Conservation (phyloP, 306 rosid genomes). For the Vicia faba region DNA sequence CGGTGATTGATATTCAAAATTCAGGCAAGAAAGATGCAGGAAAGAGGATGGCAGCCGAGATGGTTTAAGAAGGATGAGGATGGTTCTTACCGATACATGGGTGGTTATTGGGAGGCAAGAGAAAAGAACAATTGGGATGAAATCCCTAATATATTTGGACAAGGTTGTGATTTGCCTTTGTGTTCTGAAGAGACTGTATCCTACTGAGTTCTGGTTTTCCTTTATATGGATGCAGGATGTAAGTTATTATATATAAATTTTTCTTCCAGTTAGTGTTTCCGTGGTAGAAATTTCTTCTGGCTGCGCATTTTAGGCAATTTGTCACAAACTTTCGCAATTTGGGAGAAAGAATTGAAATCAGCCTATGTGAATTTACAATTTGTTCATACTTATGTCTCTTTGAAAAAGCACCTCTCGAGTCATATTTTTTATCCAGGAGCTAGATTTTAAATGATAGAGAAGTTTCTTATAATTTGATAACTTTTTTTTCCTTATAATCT, state of each 20-base stretch:
- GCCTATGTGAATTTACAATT: slow-evolving; percentile 12
- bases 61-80: slow-evolving; percentile 91
- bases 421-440: background rate
- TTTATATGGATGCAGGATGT: slow-evolving; percentile 42
- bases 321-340: slow-evolving; percentile 6
- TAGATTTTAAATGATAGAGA: background rate
- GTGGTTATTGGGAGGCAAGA: slow-evolving; percentile 96
- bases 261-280: background rate
- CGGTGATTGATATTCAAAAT: slow-evolving; percentile 28
- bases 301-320: slow-evolving; percentile 20
- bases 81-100: slow-evolving; percentile 76
- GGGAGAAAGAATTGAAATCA: slow-evolving; percentile 1
- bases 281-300: slow-evolving; percentile 25
- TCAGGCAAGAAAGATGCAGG: slow-evolving; percentile 98
- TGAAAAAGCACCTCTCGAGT: background rate
- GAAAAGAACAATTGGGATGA: slow-evolving; percentile 72
- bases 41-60: slow-evolving; percentile 97
- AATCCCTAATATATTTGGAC: slow-evolving; percentile 85
- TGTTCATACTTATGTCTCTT: background rate
- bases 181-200: slow-evolving; percentile 59
- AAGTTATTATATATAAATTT: slow-evolving; percentile 27
- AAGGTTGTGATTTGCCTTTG: slow-evolving; percentile 61
- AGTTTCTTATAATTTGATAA: background rate
- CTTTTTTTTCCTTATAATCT: no score
- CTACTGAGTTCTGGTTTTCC: slow-evolving; percentile 29